Conservation (phyloP, 345 rosid species). For the Cardamine resedifolia region DNA sequence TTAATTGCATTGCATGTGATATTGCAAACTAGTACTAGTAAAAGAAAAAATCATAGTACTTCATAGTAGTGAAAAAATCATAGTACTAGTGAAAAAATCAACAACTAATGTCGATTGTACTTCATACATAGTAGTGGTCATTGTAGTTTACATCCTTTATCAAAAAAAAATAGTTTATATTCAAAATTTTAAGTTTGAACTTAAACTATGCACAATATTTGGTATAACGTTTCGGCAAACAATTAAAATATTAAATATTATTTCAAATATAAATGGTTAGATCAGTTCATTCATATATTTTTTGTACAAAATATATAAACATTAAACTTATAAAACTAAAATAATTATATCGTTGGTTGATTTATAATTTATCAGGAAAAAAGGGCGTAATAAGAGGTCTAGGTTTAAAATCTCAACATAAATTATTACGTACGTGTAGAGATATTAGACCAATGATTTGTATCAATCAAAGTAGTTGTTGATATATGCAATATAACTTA, state of each 20-base stretch:
- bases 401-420: neutral
- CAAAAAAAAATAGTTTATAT: too few relatives aligned
- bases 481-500: neutral
- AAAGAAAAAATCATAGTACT: too few relatives aligned
- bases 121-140: neutral
- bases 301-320: neutral
- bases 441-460: neutral
- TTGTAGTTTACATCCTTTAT: too few relatives aligned
- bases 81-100: neutral
- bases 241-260: neutral
- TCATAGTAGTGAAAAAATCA: neutral
- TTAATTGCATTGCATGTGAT: constrained; percentile 15
- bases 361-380: neutral
- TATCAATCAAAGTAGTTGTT: neutral
- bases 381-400: neutral
- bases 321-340: neutral
- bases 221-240: neutral
- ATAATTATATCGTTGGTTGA: neutral
- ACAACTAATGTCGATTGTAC: neutral
- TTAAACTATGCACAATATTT: neutral
- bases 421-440: neutral
- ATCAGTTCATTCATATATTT: neutral
- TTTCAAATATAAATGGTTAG: neutral
- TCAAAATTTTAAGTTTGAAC: neutral
- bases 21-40: neutral